These are phyloP conservation scores for Panicum hallii DNA, from an alignment of 202 grass and related monocot species.

Conservation along the genomic window DNA sequence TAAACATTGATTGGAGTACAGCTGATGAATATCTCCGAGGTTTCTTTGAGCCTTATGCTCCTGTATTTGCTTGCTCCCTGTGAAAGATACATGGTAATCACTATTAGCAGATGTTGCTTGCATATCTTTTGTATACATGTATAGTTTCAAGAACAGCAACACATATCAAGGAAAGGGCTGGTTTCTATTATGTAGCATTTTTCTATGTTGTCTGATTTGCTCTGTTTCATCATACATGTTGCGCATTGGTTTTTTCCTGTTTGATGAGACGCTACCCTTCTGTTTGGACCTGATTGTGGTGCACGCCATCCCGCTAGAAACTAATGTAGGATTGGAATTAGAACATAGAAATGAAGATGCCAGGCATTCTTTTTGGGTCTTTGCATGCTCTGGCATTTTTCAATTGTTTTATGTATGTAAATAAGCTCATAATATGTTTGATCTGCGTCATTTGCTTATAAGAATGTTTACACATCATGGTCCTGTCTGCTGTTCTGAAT, in stretches of 20 bases:
- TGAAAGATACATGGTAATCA: conserved; percentile 18
- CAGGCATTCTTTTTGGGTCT: not conserved
- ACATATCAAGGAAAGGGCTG: conserved; percentile 2
- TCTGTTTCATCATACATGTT: conserved; percentile 31
- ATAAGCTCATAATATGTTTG: not conserved
- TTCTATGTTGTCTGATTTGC: not conserved
- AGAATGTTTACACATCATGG: conserved; percentile 7
- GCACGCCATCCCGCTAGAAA: not conserved
- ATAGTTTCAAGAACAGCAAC: conserved; percentile 28
- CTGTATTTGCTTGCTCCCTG: not conserved
- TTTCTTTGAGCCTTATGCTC: conserved; percentile 25
- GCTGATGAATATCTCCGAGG: conserved; percentile 9
- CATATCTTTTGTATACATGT: conserved; percentile 10
- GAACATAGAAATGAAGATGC: not conserved
- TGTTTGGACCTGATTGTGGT: conserved; percentile 11
- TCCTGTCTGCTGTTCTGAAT: not conserved
- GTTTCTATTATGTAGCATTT: conserved; percentile 11
- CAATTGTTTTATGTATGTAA: not conserved
- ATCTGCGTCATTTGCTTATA: not conserved
- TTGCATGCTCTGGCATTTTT: not conserved
- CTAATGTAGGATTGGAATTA: not conserved
- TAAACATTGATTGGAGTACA: conserved; percentile 9
- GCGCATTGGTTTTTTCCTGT: conserved; percentile 10
- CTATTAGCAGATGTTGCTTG: conserved; percentile 1
- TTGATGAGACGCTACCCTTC: conserved; percentile 15